Evolutionary conservation across 805 yeast species (phyloP).

Genomic region (Kodamaea lidongshanica): DNA sequence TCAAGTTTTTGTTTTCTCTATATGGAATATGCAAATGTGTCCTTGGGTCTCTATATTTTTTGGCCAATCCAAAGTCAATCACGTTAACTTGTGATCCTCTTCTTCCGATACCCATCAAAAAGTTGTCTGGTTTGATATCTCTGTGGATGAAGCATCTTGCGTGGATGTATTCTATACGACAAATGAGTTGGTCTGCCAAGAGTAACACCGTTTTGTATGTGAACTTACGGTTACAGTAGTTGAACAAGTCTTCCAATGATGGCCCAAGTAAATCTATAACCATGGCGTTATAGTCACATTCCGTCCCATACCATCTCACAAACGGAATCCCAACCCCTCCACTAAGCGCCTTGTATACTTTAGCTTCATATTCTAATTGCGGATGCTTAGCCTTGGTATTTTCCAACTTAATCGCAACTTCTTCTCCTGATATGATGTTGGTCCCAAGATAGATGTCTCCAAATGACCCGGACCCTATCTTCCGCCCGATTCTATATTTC

Average conservation of each 20-base stretch:
- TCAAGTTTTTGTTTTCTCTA: conserved; percentile 90
- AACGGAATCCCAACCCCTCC: conserved; percentile 98
- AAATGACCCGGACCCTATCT: conserved; percentile 94
- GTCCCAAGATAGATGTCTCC: conserved; percentile 95
- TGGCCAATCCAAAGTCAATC: conserved; percentile 90
- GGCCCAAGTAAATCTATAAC: conserved; percentile 96
- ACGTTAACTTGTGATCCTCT: conserved; percentile 94
- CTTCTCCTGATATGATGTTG: conserved; percentile 92
- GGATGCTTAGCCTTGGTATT: conserved; percentile 90
- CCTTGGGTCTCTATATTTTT: conserved; percentile 89
- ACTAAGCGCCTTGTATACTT: conserved; percentile 87
- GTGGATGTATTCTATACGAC: conserved; percentile 92
- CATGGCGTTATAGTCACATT: conserved; percentile 94
- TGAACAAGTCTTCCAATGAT: conserved; percentile 88
- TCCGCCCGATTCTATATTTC: conserved; percentile 88
- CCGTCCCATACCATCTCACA: conserved; percentile 95
- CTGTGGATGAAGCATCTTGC: conserved; percentile 87
- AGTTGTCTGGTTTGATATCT: conserved; percentile 80
- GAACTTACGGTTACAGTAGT: conserved; percentile 91
- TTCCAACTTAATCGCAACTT: conserved; percentile 94
- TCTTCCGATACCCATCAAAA: conserved; percentile 83
- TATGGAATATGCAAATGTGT: conserved; percentile 93
- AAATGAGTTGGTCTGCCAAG: conserved; percentile 88
- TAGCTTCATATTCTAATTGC: conserved; percentile 93
- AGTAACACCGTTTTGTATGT: conserved; percentile 88